Base-by-base conservation (phyloP, 257 asterid genomes). In the Echites panduratus region DNA sequence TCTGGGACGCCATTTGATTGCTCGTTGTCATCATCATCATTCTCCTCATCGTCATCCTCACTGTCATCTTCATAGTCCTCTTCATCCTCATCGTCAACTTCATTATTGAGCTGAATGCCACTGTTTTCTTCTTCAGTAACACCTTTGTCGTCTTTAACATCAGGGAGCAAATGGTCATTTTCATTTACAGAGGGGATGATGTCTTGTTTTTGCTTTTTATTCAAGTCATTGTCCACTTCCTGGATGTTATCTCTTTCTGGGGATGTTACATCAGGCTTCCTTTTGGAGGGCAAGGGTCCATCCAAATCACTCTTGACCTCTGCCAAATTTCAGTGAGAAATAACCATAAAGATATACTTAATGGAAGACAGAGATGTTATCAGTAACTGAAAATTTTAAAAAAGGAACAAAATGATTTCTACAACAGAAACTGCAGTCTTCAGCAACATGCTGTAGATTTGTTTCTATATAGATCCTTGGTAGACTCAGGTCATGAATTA, bases 201-300 rank as follows among this genome's bases (percentile, higher is more conserved):
- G 1, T 52, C 79, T 57, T 48, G 77, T 44, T 80, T 83, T 59
- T 54, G 73, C 77, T 83, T 83, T 67, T 83, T 79, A 35, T 43
- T 83, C 13, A 52, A 61, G 22, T 77, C 84, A 62, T 48, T 72
- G 0, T 32, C 66, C 56, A 71, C 67, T 7, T 57, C 76, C 9
- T 26, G 29, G 6, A 40, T 50, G 70, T 53, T 50, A 20, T 47
- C 63, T 49, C 43, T 27, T 40, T 49, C 73, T 4, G 20, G 43
- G 44, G 73, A 26, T 2, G 19, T 11, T 22, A 49, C 22, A 49
- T 50, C 73, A 50, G 62, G 73, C 48, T 17, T 49, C 63, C 73
- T 69, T 69, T 69, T 69, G 62, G 47, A 11, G 62, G 63, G 17
- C 59, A 69, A 49, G 49, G 62, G 61, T 50, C 43, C 73, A 49